phyloP scores from a whole-genome alignment of 345 rosid genomes.

The Camelina hispida region DNA sequence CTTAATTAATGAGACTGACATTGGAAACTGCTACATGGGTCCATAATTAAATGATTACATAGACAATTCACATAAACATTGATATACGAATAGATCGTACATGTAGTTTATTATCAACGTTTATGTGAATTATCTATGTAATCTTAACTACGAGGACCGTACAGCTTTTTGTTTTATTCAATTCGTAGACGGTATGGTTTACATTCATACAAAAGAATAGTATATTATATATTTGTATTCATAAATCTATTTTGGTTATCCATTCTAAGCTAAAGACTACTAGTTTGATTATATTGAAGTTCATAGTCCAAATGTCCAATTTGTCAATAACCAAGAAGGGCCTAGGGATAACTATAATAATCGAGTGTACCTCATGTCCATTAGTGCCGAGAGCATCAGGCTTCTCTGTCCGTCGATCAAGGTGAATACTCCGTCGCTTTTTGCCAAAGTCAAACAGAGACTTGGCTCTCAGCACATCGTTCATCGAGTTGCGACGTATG shows the following conservation, averaged over 20 bases:
- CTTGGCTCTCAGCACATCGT: constrained; percentile 88
- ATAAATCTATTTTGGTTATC: too few species aligned
- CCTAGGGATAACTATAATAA: neutral
- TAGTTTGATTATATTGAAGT: neutral
- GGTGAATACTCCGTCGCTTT: constrained; percentile 41
- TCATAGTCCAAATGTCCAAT: neutral
- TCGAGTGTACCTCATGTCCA: constrained; percentile 71
- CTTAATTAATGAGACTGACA: constrained; percentile 30
- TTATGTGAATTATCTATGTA: too few species aligned
- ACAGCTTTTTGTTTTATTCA: too few species aligned
- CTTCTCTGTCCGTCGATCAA: constrained; percentile 54
- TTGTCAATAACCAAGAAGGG: neutral
- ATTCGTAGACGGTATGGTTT: too few species aligned
- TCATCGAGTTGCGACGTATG: constrained; percentile 72
- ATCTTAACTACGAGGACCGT: too few species aligned
- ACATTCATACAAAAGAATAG: too few species aligned
- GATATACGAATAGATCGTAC: neutral
- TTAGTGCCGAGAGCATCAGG: constrained; percentile 81
- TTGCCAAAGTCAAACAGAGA: constrained; percentile 91
- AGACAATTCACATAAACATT: constrained; percentile 17
- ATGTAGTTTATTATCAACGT: neutral
- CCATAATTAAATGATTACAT: constrained; percentile 39
- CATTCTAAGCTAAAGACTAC: too few species aligned
- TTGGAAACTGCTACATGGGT: constrained; percentile 41
- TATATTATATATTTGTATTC: too few species aligned